These are phyloP conservation scores for Candida sithepensis DNA, from an alignment of 805 yeast species.

Conservation along the genomic window DNA sequence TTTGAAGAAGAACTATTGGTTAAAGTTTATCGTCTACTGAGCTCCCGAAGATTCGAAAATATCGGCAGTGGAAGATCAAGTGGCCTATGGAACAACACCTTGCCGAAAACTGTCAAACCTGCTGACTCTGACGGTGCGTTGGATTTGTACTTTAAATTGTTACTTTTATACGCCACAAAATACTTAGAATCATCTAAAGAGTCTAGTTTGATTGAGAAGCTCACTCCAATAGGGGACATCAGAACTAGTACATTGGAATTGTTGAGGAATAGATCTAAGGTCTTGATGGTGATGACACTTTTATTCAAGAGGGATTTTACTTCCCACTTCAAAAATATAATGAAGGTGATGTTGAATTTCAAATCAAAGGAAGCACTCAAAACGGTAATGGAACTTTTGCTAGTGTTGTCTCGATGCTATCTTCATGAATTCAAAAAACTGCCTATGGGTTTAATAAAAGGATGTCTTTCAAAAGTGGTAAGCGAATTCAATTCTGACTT, in stretches of 20 bases:
- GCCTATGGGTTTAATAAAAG: slow-evolving; percentile 18
- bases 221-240: slow-evolving; percentile 32
- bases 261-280: slow-evolving; percentile 28
- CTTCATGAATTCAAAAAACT: slow-evolving; percentile 9
- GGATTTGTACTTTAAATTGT: slow-evolving; percentile 29
- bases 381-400: slow-evolving; percentile 11
- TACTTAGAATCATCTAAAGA: slow-evolving; percentile 15
- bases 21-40: slow-evolving; percentile 25
- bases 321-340: slow-evolving; percentile 19
- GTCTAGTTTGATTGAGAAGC: slow-evolving; percentile 27
- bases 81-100: slow-evolving; percentile 10
- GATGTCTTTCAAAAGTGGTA: slow-evolving; percentile 14
- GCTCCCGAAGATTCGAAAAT: slow-evolving; percentile 27
- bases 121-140: slow-evolving; percentile 27
- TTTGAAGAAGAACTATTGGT: slow-evolving; percentile 29
- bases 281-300: slow-evolving; percentile 27
- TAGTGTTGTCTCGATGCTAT: slow-evolving; percentile 12
- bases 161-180: slow-evolving; percentile 20
- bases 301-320: slow-evolving; percentile 28
- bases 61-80: slow-evolving; percentile 13
- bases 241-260: slow-evolving; percentile 21
- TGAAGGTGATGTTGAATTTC: slow-evolving; percentile 15
- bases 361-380: slow-evolving; percentile 9
- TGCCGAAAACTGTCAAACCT: slow-evolving; percentile 11
- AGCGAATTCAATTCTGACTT: slow-evolving; percentile 12